These are phyloP conservation scores for Ephemerocybe angulata DNA, from an alignment of 768 basidiomycete genomes.

Conservation along the genomic window DNA sequence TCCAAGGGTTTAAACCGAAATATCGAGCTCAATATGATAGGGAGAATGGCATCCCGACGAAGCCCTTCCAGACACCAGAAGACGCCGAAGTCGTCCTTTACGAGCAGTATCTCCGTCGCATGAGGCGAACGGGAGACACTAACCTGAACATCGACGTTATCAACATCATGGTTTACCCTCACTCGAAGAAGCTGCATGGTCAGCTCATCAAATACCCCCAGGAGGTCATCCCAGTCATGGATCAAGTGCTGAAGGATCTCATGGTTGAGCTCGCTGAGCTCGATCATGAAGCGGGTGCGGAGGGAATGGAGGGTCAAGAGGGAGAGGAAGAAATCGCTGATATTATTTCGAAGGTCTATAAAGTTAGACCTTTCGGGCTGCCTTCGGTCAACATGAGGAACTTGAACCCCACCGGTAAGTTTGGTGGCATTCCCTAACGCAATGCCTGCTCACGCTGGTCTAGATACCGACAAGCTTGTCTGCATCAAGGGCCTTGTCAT, in stretches of 20 bases:
- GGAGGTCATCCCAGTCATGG: constrained; percentile 96
- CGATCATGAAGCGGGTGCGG: constrained; percentile 66
- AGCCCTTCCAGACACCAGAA: constrained; percentile 52
- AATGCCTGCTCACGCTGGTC: constrained; percentile 2
- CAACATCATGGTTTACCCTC: constrained; percentile 85
- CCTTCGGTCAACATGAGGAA: constrained; percentile 89
- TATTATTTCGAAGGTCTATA: constrained; percentile 85
- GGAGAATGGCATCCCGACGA: constrained; percentile 51
- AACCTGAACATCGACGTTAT: constrained; percentile 87
- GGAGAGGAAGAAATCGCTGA: constrained; percentile 87
- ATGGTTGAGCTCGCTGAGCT: constrained; percentile 85
- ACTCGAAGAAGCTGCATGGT: constrained; percentile 73
- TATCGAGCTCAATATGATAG: constrained; percentile 75
- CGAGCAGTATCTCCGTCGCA: constrained; percentile 74
- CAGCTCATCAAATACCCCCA: constrained; percentile 94
- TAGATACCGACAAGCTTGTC: constrained; percentile 97
- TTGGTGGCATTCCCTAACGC: not conserved
- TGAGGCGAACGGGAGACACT: constrained; percentile 90
- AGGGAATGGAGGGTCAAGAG: constrained; percentile 71
- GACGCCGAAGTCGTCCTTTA: constrained; percentile 72
- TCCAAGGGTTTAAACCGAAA: constrained; percentile 90
- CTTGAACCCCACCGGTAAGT: constrained; percentile 84
- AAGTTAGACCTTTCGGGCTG: constrained; percentile 88
- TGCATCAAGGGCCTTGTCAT: constrained; percentile 96
- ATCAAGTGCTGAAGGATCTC: constrained; percentile 90